Evolutionary conservation across 345 rosid species (phyloP).

Genomic region (Gossypium bickii): DNA sequence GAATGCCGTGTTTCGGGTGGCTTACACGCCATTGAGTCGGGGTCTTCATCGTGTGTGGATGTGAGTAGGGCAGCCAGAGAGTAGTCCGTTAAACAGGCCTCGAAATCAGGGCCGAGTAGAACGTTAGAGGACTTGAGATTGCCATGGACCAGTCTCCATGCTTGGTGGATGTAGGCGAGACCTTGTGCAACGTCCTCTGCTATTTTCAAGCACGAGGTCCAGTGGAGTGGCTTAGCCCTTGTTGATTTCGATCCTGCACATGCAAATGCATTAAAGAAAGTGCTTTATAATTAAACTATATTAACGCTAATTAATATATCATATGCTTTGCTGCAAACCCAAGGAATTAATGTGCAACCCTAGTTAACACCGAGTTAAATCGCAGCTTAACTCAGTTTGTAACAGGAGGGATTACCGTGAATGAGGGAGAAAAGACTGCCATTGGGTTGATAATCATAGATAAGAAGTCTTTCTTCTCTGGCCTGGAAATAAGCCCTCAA

Average conservation of each 20-base stretch:
- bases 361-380: slow-evolving; percentile 12
- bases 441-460: slow-evolving; percentile 87
- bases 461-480: slow-evolving; percentile 68
- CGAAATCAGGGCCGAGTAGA: slow-evolving; percentile 87
- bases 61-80: slow-evolving; percentile 55
- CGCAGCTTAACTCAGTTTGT: not conserved
- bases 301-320: not conserved
- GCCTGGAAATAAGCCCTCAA: slow-evolving; percentile 85
- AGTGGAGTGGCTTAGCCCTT: slow-evolving; percentile 81
- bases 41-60: slow-evolving; percentile 31
- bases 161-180: slow-evolving; percentile 90
- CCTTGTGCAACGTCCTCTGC: slow-evolving; percentile 96
- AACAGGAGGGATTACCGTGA: slow-evolving; percentile 46
- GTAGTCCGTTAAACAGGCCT: slow-evolving; percentile 74
- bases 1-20: slow-evolving; percentile 55
- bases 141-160: slow-evolving; percentile 89
- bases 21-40: slow-evolving; percentile 34
- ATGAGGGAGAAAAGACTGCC: slow-evolving; percentile 86
- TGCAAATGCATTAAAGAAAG: not conserved
- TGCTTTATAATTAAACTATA: not conserved
- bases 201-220: slow-evolving; percentile 92
- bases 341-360: not conserved
- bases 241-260: slow-evolving; percentile 72
- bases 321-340: not conserved
- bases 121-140: slow-evolving; percentile 81